These are phyloP conservation scores for Leucosporidium yakuticum DNA, from an alignment of 768 basidiomycete genomes.

Conservation along the genomic window DNA sequence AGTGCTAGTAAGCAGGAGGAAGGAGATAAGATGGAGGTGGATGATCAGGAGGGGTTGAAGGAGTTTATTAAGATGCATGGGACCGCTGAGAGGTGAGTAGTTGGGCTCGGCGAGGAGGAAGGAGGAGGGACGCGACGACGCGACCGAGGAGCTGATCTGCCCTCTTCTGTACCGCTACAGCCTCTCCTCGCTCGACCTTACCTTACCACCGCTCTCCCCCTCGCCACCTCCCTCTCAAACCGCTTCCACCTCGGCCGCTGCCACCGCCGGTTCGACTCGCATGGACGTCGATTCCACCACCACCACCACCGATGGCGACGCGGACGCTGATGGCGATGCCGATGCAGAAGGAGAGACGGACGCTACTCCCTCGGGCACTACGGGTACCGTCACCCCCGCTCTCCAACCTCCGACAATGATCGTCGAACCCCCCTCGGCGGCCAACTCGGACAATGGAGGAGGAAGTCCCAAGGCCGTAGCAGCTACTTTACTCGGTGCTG, in stretches of 20 bases:
- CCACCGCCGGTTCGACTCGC: background rate
- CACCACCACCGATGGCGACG: conserved; percentile 1
- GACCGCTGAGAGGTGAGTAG: background rate
- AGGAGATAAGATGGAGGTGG: background rate
- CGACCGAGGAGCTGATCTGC: background rate
- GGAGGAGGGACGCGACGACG: background rate
- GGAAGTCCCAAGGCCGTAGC: background rate
- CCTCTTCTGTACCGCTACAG: background rate
- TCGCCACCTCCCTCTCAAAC: background rate
- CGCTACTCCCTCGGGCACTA: conserved; percentile 5
- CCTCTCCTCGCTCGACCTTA: conserved; percentile 17
- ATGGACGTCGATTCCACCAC: background rate
- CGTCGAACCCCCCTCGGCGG: background rate
- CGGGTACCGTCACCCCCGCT: conserved; percentile 16
- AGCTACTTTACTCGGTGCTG: background rate
- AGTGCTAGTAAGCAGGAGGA: too few relatives aligned
- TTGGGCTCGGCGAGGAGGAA: background rate
- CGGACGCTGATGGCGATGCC: conserved; percentile 20
- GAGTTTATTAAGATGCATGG: conserved; percentile 10
- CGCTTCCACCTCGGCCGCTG: background rate
- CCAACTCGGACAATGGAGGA: background rate
- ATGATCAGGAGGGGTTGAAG: background rate
- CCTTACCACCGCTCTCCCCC: background rate
- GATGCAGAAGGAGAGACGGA: conserved; percentile 28
- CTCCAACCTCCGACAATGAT: conserved; percentile 2